phyloP scores from a whole-genome alignment of 1,139 yeast genomes.

The Kazachstania sp. region DNA sequence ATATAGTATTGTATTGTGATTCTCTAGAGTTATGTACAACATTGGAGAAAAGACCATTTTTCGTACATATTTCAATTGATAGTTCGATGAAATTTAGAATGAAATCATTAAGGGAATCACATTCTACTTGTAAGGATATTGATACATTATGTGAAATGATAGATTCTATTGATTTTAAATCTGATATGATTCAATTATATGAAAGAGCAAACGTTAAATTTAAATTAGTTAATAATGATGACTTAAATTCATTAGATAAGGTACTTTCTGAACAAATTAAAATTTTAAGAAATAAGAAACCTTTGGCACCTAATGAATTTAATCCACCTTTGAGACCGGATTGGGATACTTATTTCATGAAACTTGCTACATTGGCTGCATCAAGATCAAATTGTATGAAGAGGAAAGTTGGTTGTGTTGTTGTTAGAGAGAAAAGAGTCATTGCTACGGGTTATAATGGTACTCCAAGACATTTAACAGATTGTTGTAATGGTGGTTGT shows the following conservation, averaged over 20 bases:
- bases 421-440: conserved; percentile 77
- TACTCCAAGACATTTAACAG: conserved; percentile 78
- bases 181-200: conserved; percentile 15
- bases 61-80: conserved; percentile 71
- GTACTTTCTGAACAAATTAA: conserved; percentile 12
- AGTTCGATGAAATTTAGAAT: conserved; percentile 57
- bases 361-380: conserved; percentile 87
- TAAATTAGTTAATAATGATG: conserved; percentile 11
- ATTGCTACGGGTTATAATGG: conserved; percentile 97
- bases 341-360: conserved; percentile 96
- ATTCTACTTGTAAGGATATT: background rate
- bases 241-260: conserved; percentile 6
- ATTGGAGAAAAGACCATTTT: conserved; percentile 71
- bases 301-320: conserved; percentile 8
- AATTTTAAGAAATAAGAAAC: conserved; percentile 10
- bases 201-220: conserved; percentile 22
- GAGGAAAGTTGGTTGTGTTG: conserved; percentile 90
- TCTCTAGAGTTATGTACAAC: conserved; percentile 39
- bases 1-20: conserved; percentile 51
- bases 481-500: conserved; percentile 96
- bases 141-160: conserved; percentile 10
- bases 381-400: conserved; percentile 93
- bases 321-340: conserved; percentile 68
- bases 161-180: conserved; percentile 15
- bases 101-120: conserved; percentile 34